Evolutionary conservation across 805 yeast species (phyloP), one percentile per base, ranked within the genome.

Genomic region (Debaryomyces prosopidis): DNA sequence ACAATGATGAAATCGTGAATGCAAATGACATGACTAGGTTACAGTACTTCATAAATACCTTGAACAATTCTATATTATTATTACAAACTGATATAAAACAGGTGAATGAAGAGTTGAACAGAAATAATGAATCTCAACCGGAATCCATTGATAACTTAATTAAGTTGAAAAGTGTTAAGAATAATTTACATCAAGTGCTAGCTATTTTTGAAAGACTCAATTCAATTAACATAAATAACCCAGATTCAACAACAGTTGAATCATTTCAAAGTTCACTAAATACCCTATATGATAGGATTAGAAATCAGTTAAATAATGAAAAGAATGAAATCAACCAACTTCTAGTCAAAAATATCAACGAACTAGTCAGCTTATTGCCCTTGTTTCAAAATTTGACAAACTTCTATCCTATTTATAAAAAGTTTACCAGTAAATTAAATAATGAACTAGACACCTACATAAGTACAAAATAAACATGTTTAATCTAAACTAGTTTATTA

Each of bases 21-120:
- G 48, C 49, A 11, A 54, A 59, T 34, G 62, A 63, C n/a, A 73
- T 81, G 1, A 77, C 86, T 8, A 71, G 88, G 47, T 63, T 86
- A 39, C 86, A 84, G 51, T 85, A 85, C 60, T 85, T 84, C 57
- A 65, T 82, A 36, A 85, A 82, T 36, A 77, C 84, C 0, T 62
- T 85, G 39, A 73, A 79, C 12, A 77, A 81, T 42, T 77, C 89
- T 0, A 77, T 84, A 18, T 71, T 77, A 36, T 71, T 87, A 2
- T 59, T 85, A 33, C 76, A 80, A 38, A 69, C 72, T 5, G 84
- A 82, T 45, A 56, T 82, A 28, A 33, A 48, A 4, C 39, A 45
- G 3, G 53, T 54, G 16, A 52, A 58, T 31, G 60, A 65, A 34
- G 27, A 47, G 27, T 20, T 44, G 11, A n/a, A 37, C 16, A 41